These are phyloP conservation scores for Gossypioides kirkii DNA, from an alignment of 345 rosid species.

Conservation along the genomic window DNA sequence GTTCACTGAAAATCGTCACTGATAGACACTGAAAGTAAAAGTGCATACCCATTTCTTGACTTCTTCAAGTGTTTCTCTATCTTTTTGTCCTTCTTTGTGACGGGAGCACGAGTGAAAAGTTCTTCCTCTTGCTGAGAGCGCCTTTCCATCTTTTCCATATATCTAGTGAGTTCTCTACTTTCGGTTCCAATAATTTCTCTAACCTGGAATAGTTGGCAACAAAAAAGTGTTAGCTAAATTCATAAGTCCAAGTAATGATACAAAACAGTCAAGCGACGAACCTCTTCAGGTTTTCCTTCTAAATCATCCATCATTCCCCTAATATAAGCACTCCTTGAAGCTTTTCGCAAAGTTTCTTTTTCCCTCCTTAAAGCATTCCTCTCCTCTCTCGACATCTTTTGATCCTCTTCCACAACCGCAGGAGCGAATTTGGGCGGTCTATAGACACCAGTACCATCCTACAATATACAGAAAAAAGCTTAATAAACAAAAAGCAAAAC, in stretches of 20 bases:
- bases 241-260: background rate
- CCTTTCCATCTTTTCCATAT: slow-evolving; percentile 51
- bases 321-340: slow-evolving; percentile 50
- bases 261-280: slow-evolving; percentile 21
- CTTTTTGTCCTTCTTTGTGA: slow-evolving; percentile 67
- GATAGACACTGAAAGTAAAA: background rate
- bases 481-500: background rate
- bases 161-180: slow-evolving; percentile 59
- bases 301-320: slow-evolving; percentile 71
- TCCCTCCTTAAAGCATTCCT: slow-evolving; percentile 64
- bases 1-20: background rate
- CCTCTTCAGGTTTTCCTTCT: slow-evolving; percentile 89
- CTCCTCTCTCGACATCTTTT: slow-evolving; percentile 64
- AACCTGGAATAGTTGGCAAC: slow-evolving; percentile 37
- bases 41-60: slow-evolving; percentile 74
- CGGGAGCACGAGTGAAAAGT: slow-evolving; percentile 63
- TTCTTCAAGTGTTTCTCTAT: slow-evolving; percentile 63
- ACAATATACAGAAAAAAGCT: slow-evolving; percentile 20
- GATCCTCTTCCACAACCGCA: slow-evolving; percentile 59
- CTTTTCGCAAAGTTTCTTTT: slow-evolving; percentile 48
- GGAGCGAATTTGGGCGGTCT: slow-evolving; percentile 79
- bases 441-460: slow-evolving; percentile 57
- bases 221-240: slow-evolving; percentile 12
- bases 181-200: slow-evolving; percentile 61
- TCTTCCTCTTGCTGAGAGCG: slow-evolving; percentile 76